These are phyloP conservation scores for Flueggea neowawraea DNA, from an alignment of 441 rosid genomes.

Conservation along the genomic window DNA sequence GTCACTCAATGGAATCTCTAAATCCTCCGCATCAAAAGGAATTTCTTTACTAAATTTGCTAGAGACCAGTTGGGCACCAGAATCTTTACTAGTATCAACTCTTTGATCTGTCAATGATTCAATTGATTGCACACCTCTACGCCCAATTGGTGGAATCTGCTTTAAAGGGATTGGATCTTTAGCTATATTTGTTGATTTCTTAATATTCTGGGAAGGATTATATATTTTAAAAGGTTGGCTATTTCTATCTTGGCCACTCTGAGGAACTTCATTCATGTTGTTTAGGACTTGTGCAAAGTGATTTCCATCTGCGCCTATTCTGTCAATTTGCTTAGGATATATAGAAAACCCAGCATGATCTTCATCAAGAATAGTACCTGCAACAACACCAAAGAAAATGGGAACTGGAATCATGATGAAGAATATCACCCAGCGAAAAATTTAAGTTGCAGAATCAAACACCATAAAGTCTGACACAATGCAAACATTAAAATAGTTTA, in stretches of 20 bases:
- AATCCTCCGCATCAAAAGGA: conserved; percentile 76
- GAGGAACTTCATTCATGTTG: conserved; percentile 37
- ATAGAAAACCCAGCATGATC: conserved; percentile 42
- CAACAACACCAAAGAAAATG: conserved; percentile 8
- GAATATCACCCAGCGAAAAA: not conserved
- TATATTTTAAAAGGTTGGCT: conserved; percentile 23
- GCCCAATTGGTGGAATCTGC: conserved; percentile 37
- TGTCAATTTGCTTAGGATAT: conserved; percentile 46
- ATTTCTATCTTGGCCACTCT: conserved; percentile 39
- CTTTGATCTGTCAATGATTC: conserved; percentile 28
- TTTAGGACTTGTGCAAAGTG: conserved; percentile 36
- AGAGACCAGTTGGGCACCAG: conserved; percentile 37
- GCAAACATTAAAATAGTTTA: conserved; percentile 1
- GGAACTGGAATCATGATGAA: conserved; percentile 1
- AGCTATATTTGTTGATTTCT: conserved; percentile 30
- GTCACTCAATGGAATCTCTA: conserved; percentile 91
- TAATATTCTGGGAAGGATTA: conserved; percentile 42
- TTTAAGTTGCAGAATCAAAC: not conserved
- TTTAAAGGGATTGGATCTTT: conserved; percentile 41
- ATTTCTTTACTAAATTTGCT: conserved; percentile 48
- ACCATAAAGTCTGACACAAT: not conserved
- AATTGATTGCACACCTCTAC: conserved; percentile 26
- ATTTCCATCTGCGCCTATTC: conserved; percentile 41
- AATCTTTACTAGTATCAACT: conserved; percentile 28
- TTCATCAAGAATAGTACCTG: conserved; percentile 45